These are phyloP conservation scores for Saccharomycopsis sp. DNA, from an alignment of 805 yeast species.

Conservation along the genomic window DNA sequence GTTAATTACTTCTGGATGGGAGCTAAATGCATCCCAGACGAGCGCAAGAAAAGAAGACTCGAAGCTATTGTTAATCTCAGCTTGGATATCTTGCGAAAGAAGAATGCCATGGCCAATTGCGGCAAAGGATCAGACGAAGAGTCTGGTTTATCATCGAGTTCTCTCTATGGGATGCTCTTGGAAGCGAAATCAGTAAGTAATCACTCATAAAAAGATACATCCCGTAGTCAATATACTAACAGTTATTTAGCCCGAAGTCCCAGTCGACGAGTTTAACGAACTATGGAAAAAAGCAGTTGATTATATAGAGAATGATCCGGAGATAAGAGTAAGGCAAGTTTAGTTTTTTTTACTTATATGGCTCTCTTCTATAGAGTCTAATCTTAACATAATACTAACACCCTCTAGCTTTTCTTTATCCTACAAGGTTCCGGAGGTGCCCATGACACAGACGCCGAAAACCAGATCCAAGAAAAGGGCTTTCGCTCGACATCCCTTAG, in stretches of 20 bases:
- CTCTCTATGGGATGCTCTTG: conserved; percentile 45
- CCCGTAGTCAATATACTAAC: conserved; percentile 21
- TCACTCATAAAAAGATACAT: conserved; percentile 1
- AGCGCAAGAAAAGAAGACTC: conserved; percentile 59
- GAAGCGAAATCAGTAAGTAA: conserved; percentile 31
- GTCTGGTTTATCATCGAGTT: conserved; percentile 46
- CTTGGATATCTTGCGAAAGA: conserved; percentile 54
- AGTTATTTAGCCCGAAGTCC: conserved; percentile 30
- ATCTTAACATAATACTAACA: conserved; percentile 3
- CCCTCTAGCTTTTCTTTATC: conserved; percentile 11
- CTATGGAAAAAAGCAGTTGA: conserved; percentile 62
- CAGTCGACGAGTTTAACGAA: conserved; percentile 63
- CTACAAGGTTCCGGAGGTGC: conserved; percentile 13
- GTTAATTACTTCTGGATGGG: conserved; percentile 41
- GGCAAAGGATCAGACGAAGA: conserved; percentile 44
- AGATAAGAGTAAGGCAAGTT: conserved; percentile 76
- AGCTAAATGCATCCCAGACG: conserved; percentile 69
- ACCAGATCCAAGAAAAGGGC: conserved; percentile 33
- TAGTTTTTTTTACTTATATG: conserved; percentile 22
- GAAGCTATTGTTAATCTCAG: conserved; percentile 62
- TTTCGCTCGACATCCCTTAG: conserved; percentile 70
- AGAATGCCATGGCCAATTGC: conserved; percentile 60
- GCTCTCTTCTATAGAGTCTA: conserved; percentile 3
- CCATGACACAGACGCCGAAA: conserved; percentile 20
- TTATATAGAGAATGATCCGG: conserved; percentile 60